These are phyloP conservation scores for Epichloe elymi DNA, from an alignment of 2,329 filamentous ascomycete species.

Conservation along the genomic window DNA sequence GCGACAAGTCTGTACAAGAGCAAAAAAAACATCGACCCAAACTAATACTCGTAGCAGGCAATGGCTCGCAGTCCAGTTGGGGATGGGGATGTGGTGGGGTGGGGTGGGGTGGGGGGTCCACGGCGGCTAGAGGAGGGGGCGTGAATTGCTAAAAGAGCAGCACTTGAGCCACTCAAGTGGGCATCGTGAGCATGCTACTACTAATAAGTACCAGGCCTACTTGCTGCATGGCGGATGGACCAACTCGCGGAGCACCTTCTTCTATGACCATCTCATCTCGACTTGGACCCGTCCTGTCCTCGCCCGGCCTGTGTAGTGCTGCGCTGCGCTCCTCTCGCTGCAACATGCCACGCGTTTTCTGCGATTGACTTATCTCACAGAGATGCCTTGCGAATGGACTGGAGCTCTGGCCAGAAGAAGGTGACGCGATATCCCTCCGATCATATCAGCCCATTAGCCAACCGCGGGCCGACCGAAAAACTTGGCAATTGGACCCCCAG, in stretches of 20 bases:
- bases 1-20: neutral
- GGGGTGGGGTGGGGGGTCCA: too few relatives aligned
- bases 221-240: too few relatives aligned
- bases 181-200: too few relatives aligned
- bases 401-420: neutral
- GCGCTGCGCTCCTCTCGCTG: neutral
- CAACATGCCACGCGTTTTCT: neutral
- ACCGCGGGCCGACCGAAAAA: neutral
- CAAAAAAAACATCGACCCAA: neutral
- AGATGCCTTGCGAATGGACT: neutral
- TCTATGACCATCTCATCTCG: too few relatives aligned
- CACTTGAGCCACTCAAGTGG: too few relatives aligned
- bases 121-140: constrained; percentile 2
- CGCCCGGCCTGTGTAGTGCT: neutral
- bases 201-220: too few relatives aligned
- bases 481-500: neutral
- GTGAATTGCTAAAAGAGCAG: neutral
- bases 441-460: neutral
- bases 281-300: too few relatives aligned
- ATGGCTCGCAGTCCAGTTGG: too few relatives aligned
- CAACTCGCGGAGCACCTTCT: too few relatives aligned
- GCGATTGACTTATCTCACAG: neutral
- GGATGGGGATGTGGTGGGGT: neutral
- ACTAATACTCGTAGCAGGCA: neutral
- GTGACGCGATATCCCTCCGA: neutral